Percentiles rank a stretch among this genome's conserved stretches.
phyloP scores from a whole-genome alignment of 306 rosid genomes.

The Vicia faba region DNA sequence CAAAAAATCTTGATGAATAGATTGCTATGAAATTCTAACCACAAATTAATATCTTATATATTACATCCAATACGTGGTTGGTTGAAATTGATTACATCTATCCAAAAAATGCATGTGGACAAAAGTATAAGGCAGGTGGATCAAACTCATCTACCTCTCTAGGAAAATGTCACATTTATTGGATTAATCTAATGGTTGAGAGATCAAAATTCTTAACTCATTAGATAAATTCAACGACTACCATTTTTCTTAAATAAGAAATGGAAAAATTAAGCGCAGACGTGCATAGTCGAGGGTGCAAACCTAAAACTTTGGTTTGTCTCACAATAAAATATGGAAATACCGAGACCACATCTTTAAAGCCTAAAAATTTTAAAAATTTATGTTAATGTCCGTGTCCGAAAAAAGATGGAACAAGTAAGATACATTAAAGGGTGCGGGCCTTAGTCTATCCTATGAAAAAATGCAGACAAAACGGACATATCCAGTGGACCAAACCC shows the following conservation, averaged over 20 bases:
- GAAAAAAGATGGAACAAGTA: too few species aligned
- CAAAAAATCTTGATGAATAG: constrained; percentile 6
- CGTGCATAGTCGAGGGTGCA: too few species aligned
- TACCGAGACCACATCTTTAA: too few species aligned
- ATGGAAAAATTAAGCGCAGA: too few species aligned
- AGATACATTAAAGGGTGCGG: too few species aligned
- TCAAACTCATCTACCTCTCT: background rate
- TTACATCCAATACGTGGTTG: constrained; percentile 14
- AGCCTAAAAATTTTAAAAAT: too few species aligned
- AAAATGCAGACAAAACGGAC: too few species aligned
- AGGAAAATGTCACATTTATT: background rate
- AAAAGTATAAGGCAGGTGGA: background rate
- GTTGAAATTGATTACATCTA: constrained; percentile 26
- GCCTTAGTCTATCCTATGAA: too few species aligned
- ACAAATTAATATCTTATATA: constrained; percentile 30
- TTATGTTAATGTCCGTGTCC: too few species aligned
- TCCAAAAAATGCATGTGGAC: background rate
- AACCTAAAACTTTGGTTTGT: too few species aligned
- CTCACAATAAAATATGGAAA: too few species aligned
- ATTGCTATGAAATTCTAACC: constrained; percentile 29
- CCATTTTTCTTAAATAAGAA: background rate
- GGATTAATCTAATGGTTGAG: background rate
- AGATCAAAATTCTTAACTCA: background rate
- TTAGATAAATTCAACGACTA: background rate
- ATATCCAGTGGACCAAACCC: too few species aligned